phyloP scores from a whole-genome alignment of 192 early-diverging fungal genomes.

The Dimargaris cristalligena region DNA sequence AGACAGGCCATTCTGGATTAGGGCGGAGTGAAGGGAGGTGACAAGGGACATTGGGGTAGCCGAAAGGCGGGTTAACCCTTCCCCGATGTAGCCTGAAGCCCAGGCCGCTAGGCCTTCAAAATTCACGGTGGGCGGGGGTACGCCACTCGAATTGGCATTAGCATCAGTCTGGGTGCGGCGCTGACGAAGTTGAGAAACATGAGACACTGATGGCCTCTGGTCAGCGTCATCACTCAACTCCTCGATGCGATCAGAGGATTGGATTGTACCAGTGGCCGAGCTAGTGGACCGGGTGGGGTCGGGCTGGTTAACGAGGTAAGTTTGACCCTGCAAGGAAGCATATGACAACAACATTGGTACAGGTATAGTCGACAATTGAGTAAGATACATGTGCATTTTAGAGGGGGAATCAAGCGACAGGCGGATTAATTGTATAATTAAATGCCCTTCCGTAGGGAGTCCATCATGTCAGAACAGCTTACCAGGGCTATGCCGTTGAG shows the following conservation, averaged over 20 bases:
- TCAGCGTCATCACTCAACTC: neutral
- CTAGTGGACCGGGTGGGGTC: neutral
- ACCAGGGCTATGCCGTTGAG: neutral
- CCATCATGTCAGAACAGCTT: neutral
- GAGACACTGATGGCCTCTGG: neutral
- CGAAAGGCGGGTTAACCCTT: slow-evolving; percentile 1
- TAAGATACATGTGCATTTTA: neutral
- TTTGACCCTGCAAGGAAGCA: neutral
- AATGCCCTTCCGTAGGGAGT: neutral
- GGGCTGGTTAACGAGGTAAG: neutral
- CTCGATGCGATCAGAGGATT: neutral
- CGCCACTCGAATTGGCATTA: neutral
- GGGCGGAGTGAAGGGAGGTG: neutral
- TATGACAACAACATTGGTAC: neutral
- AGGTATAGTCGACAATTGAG: neutral
- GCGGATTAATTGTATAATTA: neutral
- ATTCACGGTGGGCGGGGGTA: neutral
- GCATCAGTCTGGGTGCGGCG: neutral
- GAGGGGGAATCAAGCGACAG: neutral
- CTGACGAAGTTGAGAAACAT: neutral
- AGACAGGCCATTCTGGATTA: neutral
- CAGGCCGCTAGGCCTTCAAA: neutral
- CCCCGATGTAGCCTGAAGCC: neutral
- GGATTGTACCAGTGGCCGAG: neutral
- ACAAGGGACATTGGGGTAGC: neutral